Conservation (phyloP, 106 monocot genomes). For the Gastrodia elata region DNA sequence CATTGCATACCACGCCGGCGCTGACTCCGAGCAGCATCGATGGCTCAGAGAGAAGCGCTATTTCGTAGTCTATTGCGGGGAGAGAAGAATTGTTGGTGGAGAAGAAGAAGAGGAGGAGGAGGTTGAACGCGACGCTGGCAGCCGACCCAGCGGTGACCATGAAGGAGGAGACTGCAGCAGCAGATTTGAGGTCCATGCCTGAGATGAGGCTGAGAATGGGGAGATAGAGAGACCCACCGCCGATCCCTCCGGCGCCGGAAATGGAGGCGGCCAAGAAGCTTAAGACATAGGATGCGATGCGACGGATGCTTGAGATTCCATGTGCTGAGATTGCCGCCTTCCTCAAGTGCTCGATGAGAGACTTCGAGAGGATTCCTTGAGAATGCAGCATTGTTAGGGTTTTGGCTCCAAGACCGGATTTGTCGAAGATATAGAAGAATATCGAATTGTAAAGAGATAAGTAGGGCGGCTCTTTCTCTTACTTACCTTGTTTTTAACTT, state of each 20-base stretch:
- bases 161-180: conserved; percentile 60
- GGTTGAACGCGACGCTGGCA: conserved; percentile 54
- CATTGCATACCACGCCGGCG: conserved; percentile 59
- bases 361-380: background rate
- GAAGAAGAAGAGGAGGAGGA: conserved; percentile 27
- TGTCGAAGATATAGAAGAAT: background rate
- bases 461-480: no score
- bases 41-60: conserved; percentile 63
- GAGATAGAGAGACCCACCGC: conserved; percentile 68
- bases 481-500: no score
- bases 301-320: background rate
- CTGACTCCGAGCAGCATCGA: conserved; percentile 75
- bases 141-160: conserved; percentile 66
- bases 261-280: conserved; percentile 53
- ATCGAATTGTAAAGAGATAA: no score
- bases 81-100: background rate
- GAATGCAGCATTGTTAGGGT: conserved; percentile 5
- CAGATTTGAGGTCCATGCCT: conserved; percentile 47
- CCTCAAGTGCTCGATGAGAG: background rate
- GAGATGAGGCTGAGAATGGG: conserved; percentile 60
- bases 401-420: background rate
- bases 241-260: conserved; percentile 76
- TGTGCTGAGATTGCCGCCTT: background rate
- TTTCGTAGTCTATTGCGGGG: conserved; percentile 46
- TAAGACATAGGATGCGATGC: conserved; percentile 25